Percentiles rank a stretch among this genome's conserved stretches.
These are phyloP conservation scores for Phialophora expanda DNA, from an alignment of 2,329 filamentous ascomycete species.

Conservation along the genomic window DNA sequence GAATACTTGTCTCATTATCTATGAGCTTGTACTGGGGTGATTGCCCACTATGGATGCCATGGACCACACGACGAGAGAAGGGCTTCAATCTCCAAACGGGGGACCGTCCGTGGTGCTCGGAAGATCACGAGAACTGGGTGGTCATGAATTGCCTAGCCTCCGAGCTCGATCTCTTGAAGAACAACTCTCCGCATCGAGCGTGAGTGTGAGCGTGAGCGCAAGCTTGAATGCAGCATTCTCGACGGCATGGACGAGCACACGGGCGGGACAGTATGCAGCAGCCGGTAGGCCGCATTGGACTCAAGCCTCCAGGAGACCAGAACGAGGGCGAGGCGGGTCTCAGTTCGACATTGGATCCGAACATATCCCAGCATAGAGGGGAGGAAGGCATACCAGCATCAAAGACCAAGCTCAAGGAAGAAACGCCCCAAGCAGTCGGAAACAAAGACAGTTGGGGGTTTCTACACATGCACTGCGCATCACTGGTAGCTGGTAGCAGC, in stretches of 20 bases:
- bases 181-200: not conserved
- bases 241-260: not conserved
- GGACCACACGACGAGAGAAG: not conserved
- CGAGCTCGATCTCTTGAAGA: not conserved
- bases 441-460: not conserved
- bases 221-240: not conserved
- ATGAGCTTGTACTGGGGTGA: conserved; percentile 77
- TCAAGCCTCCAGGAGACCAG: not conserved
- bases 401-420: not conserved
- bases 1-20: conserved; percentile 82
- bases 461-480: not conserved
- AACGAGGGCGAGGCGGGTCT: not conserved
- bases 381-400: not conserved
- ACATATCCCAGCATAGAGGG: not conserved
- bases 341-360: not conserved
- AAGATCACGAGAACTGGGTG: too few species aligned
- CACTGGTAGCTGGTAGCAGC: too few species aligned
- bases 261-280: not conserved
- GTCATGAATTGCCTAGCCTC: not conserved
- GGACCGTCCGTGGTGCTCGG: not conserved
- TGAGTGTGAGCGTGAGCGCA: not conserved
- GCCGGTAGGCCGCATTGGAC: not conserved
- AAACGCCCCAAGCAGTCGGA: not conserved
- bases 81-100: not conserved
- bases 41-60: not conserved